phyloP scores from a whole-genome alignment of 2,329 filamentous ascomycete species.

The Aspergillus sp. region DNA sequence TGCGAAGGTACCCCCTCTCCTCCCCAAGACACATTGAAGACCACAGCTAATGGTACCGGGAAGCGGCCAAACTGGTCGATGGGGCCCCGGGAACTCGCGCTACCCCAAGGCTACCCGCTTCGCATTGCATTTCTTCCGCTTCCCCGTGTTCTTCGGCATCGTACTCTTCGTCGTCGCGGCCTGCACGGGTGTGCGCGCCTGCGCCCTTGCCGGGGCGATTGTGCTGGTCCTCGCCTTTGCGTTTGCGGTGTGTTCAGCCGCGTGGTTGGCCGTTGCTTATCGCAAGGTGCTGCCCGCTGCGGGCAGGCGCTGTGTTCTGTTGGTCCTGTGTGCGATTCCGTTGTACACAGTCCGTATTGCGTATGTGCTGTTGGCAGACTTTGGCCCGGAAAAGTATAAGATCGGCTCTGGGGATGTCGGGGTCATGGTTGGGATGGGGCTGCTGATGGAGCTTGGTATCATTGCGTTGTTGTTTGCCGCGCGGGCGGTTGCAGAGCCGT shows the following conservation, averaged over 20 bases:
- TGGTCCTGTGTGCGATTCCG: slow-evolving; percentile 17
- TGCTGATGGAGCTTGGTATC: slow-evolving; percentile 26
- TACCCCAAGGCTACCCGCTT: slow-evolving; percentile 20
- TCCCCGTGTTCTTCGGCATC: slow-evolving; percentile 23
- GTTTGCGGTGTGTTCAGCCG: slow-evolving; percentile 20
- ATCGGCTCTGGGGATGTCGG: slow-evolving; percentile 14
- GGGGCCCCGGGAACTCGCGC: slow-evolving; percentile 24
- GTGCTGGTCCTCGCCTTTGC: slow-evolving; percentile 21
- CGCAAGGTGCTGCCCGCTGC: slow-evolving; percentile 15
- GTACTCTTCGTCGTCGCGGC: slow-evolving; percentile 21
- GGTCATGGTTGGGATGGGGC: slow-evolving; percentile 20
- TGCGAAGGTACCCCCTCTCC: slow-evolving; percentile 20
- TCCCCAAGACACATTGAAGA: neutral
- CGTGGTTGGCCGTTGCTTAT: slow-evolving; percentile 18
- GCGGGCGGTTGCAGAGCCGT: slow-evolving; percentile 21
- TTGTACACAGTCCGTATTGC: slow-evolving; percentile 22
- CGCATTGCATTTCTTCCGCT: slow-evolving; percentile 23
- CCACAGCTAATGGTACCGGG: neutral
- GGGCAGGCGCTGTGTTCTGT: slow-evolving; percentile 17
- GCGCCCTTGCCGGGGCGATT: slow-evolving; percentile 17
- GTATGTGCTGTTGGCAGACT: slow-evolving; percentile 21
- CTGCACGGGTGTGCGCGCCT: slow-evolving; percentile 14
- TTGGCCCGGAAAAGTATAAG: slow-evolving; percentile 17
- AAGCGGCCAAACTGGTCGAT: slow-evolving; percentile 25
- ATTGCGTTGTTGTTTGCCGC: slow-evolving; percentile 17